Evolutionary conservation across 257 asterid genomes (phyloP).

Genomic region (Leonotis leonurus): DNA sequence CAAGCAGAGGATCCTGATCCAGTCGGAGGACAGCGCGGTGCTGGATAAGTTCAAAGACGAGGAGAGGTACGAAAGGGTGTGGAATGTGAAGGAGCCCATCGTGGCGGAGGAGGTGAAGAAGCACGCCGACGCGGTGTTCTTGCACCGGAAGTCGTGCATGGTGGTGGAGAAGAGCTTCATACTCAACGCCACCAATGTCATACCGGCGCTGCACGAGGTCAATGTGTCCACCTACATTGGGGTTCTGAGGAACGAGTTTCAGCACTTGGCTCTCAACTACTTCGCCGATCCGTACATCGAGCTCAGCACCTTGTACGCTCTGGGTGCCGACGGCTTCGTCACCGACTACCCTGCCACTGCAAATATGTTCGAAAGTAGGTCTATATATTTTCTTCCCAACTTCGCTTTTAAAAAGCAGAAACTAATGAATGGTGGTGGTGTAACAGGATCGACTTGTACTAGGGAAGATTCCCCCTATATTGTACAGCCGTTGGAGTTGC

Average conservation of each 20-base stretch:
- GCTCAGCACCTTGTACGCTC: slow-evolving; percentile 41
- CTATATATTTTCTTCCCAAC: no score
- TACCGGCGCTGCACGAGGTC: slow-evolving; percentile 55
- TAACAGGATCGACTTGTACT: no score
- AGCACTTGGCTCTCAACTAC: slow-evolving; percentile 55
- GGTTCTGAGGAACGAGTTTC: slow-evolving; percentile 57
- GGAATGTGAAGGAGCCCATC: slow-evolving; percentile 18
- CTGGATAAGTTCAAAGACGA: slow-evolving; percentile 35
- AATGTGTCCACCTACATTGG: slow-evolving; percentile 65
- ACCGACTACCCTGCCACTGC: slow-evolving; percentile 78
- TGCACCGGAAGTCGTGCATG: slow-evolving; percentile 36
- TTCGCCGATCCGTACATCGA: slow-evolving; percentile 71
- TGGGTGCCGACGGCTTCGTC: slow-evolving; percentile 50
- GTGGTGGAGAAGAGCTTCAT: slow-evolving; percentile 21
- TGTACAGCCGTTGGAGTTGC: no score
- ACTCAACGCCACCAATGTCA: slow-evolving; percentile 38
- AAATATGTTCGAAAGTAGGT: slow-evolving; percentile 54
- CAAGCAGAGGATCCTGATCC: slow-evolving; percentile 53
- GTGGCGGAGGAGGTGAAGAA: slow-evolving; percentile 42
- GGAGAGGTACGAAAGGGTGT: slow-evolving; percentile 39
- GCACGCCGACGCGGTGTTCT: slow-evolving; percentile 60
- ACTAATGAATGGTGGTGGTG: no score
- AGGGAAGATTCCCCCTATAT: no score
- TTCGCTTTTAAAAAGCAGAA: no score
- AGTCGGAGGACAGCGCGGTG: slow-evolving; percentile 63